Evolutionary conservation across 2,329 filamentous ascomycete species (phyloP), one percentile per base, ranked within the genome.

Genomic region (Botrytis sinoallii): DNA sequence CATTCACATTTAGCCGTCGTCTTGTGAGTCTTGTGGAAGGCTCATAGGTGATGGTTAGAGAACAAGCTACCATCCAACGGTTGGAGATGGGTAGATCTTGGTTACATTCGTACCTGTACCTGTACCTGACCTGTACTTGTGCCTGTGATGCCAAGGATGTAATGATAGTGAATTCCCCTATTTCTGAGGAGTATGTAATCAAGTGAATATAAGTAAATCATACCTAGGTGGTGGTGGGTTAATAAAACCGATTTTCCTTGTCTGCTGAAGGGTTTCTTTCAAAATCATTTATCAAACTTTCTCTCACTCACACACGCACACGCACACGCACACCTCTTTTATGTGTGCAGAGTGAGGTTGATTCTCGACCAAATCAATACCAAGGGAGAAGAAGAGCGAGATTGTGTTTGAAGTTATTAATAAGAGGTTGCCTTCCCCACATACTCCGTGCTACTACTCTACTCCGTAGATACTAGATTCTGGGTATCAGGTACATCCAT

Each of bases 101-200:
- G 35, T 63, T 63, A 63, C 60, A 61, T 61, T 35, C 7, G 59
- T 61, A 61, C 59, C 20, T 61, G 59, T 61, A 38, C 59, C 20
- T 40, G 59, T 25, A 7, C 22, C n/a, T n/a, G 60, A 25, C 59
- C 20, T 40, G 59, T 16, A 14, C 35, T 18, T n/a, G 60, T 63
- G 6, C 25, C 14, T 63, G 38, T 42, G 60, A 40, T n/a, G 22
- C 60, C 60, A 63, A 61, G 60, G 60, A 61, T n/a, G 40, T 18
- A n/a, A 63, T 18, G 35, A 44, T 44, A 44, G 40, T 64, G 61
- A 64, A 64, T 64, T 44, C 61, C 40, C 61, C 61, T 64, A 64
- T 64, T 64, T 44, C 8, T 29, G 3, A 40, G 1, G 22, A 61
- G n/a, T 10, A 59, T 18, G n/a, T 29, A 9, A 29, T 18, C 52